phyloP scores from a whole-genome alignment of 2,329 filamentous ascomycete species.

The Aspergillus intermedius region DNA sequence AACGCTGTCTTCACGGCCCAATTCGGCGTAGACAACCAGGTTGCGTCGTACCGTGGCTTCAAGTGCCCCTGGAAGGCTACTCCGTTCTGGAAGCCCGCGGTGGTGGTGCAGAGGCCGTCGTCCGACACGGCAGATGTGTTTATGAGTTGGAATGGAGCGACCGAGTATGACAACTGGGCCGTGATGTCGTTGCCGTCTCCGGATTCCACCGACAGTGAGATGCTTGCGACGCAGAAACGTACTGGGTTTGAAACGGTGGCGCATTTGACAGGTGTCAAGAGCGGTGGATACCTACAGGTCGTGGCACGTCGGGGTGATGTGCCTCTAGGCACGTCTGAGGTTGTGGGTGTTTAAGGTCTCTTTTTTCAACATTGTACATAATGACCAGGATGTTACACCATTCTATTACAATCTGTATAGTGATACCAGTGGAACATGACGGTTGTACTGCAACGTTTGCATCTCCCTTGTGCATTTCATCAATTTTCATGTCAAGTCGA shows the following conservation, averaged over 20 bases:
- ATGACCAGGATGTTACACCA: not conserved
- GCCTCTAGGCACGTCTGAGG: slow-evolving; percentile 15
- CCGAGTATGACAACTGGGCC: slow-evolving; percentile 31
- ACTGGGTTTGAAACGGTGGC: slow-evolving; percentile 24
- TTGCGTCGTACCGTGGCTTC: slow-evolving; percentile 31
- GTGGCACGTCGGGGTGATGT: slow-evolving; percentile 23
- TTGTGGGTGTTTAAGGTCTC: slow-evolving; percentile 8
- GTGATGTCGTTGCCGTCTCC: slow-evolving; percentile 20
- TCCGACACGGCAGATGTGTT: slow-evolving; percentile 16
- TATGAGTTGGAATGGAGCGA: slow-evolving; percentile 37
- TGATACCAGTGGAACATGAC: too few relatives aligned
- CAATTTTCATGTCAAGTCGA: too few relatives aligned
- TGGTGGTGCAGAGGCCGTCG: slow-evolving; percentile 11
- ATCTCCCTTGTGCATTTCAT: not conserved
- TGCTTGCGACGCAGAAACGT: slow-evolving; percentile 17
- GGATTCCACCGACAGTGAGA: slow-evolving; percentile 11
- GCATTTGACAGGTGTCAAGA: slow-evolving; percentile 10
- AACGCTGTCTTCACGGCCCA: slow-evolving; percentile 26
- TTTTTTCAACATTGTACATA: not conserved
- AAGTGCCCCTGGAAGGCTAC: slow-evolving; percentile 30
- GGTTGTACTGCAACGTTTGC: too few relatives aligned
- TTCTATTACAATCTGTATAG: too few relatives aligned
- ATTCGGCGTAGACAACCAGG: slow-evolving; percentile 24
- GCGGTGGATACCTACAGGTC: slow-evolving; percentile 19
- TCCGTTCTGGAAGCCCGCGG: slow-evolving; percentile 22